Evolutionary conservation across 2,329 filamentous ascomycete species (phyloP).

Genomic region (Polychaeton citri): DNA sequence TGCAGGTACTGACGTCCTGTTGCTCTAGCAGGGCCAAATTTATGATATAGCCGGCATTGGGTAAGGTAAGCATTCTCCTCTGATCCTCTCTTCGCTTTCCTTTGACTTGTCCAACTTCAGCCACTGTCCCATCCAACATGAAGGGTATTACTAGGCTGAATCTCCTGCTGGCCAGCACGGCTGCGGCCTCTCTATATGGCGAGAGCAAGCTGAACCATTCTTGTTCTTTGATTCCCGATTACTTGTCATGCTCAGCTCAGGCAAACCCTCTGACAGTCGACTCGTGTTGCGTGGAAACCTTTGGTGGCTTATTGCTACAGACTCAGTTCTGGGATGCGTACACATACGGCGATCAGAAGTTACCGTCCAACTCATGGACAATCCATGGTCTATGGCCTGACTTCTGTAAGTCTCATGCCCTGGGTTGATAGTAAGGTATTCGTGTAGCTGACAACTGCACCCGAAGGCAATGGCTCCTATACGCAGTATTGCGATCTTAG

Average conservation of each 20-base stretch:
- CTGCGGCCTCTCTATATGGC: conserved; percentile 29
- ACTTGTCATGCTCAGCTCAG: conserved; percentile 37
- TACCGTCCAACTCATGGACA: conserved; percentile 45
- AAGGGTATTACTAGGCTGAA: not conserved
- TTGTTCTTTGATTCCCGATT: conserved; percentile 33
- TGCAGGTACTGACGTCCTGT: no score
- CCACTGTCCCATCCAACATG: no score
- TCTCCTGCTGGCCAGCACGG: conserved; percentile 5
- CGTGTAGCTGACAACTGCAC: no score
- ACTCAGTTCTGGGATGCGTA: conserved; percentile 55
- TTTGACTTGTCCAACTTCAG: not conserved
- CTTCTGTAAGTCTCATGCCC: no score
- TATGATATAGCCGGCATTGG: no score
- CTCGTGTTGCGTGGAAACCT: conserved; percentile 53
- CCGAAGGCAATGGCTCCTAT: conserved; percentile 22
- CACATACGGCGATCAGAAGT: conserved; percentile 49
- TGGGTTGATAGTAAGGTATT: no score
- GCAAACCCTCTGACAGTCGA: conserved; percentile 35
- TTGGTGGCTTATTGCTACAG: conserved; percentile 46
- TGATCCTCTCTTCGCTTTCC: not conserved
- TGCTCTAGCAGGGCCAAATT: no score
- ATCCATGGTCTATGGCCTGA: conserved; percentile 49
- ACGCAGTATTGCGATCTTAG: conserved; percentile 55
- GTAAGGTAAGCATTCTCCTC: no score
- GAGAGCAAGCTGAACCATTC: conserved; percentile 43